Percentiles rank a stretch among this genome's conserved stretches.
Evolutionary conservation across 257 asterid genomes (phyloP).

Genomic region (Solanum sitiens): DNA sequence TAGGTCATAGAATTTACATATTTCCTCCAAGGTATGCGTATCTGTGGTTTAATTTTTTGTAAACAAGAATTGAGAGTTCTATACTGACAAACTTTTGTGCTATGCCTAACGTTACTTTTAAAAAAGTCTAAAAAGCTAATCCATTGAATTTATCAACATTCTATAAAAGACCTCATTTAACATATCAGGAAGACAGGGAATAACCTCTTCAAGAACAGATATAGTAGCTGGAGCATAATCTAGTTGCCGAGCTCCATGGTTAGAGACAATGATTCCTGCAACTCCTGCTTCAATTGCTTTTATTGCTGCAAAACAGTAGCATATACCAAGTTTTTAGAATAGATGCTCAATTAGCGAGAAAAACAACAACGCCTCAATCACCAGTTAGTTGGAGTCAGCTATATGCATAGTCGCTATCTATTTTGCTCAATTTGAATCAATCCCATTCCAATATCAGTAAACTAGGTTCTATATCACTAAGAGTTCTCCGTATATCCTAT

Average conservation of each 20-base stretch:
- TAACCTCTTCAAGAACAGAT: constrained; percentile 55
- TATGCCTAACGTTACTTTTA: background rate
- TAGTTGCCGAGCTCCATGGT: constrained; percentile 66
- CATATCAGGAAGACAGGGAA: background rate
- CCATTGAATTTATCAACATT: background rate
- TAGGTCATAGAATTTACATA: background rate
- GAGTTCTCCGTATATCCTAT: background rate
- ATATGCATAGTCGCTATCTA: background rate
- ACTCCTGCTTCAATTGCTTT: constrained; percentile 51
- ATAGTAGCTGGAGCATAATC: constrained; percentile 54
- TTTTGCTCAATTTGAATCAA: background rate
- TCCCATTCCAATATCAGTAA: background rate
- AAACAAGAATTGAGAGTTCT: background rate
- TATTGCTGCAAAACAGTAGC: constrained; percentile 26
- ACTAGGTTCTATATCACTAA: background rate
- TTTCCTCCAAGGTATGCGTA: background rate
- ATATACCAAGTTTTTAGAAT: background rate
- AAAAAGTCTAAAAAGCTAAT: background rate
- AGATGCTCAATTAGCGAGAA: background rate
- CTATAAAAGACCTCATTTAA: background rate
- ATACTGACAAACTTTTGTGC: background rate
- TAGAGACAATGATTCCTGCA: constrained; percentile 51
- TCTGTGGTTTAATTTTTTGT: background rate
- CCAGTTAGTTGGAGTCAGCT: background rate
- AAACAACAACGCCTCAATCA: background rate